Base-by-base conservation (phyloP, 805 yeast genomes). In the Cyberlindnera nakhonratchasimensis region DNA sequence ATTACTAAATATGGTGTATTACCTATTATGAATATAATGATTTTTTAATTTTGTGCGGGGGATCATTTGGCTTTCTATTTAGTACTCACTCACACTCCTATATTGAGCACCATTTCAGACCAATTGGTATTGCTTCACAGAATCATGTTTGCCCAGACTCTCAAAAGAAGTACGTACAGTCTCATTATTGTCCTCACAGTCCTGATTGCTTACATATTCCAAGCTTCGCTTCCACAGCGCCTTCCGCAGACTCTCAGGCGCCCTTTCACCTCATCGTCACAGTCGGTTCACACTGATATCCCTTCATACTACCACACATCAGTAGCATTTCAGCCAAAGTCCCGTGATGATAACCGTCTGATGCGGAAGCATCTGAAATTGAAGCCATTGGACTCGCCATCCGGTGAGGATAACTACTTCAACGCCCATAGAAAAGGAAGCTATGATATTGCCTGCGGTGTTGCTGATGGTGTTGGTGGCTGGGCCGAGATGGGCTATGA, bases 401-500 rank as follows among this genome's bases (percentile, higher is more conserved):
- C 87, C 2, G 95, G 95, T 4, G 95, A 86, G 57, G 95, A 86
- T 57, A 85, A 82, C 57, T 79, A 71, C 53, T 78, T 85, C 44
- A 68, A 80, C 21, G 70, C 77, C 8, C 18, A 42, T 24, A 31
- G 23, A 18, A 13, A 65, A 14, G 40, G 65, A 22, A 43, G 50
- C 4, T 47, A 53, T 6, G 18, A 20, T 1, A 48, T 82, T 0
- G 76, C 83, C 5, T 71, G 80, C n/a, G 95, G 91, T 18, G 93
- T 86, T 4, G 84, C 96, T 6, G 99, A 91, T 65, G 99, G 99
- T 12, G 98, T 93, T 4, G 98, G 98, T 13, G 98, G 98, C 3
- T 91, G 98, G 97, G 77, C 86, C 2, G 93, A 86, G 47, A 82
- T 86, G 35, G 97, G 97, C 0, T 84, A 79, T 54, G 96, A 91